These are phyloP conservation scores for Chrysanthemum seticuspe DNA, from an alignment of 129 eudicot genomes.

Conservation along the genomic window DNA sequence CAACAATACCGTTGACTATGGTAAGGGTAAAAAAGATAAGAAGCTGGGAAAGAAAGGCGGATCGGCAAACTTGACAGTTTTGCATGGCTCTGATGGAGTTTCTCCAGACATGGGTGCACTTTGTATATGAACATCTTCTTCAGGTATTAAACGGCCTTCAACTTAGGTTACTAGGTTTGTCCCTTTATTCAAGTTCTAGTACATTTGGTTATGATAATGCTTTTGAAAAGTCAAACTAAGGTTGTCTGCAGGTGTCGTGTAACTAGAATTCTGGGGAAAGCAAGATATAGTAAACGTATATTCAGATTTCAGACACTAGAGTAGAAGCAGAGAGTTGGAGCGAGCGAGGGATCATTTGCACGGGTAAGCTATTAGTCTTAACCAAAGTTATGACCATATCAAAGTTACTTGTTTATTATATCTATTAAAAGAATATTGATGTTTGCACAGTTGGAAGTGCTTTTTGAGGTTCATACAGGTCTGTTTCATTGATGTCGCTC, in stretches of 20 bases:
- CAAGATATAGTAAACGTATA: neutral
- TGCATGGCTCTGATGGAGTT: constrained; percentile 47
- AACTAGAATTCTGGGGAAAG: neutral
- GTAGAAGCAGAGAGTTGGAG: neutral
- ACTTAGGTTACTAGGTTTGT: neutral
- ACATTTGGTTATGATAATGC: neutral
- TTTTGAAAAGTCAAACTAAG: neutral
- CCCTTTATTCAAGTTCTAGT: constrained; percentile 3
- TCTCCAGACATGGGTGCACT: constrained; percentile 82
- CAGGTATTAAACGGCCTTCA: constrained; percentile 26
- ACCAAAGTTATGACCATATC: neutral
- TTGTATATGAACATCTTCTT: constrained; percentile 53
- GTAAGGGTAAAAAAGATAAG: constrained; percentile 62
- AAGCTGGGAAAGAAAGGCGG: constrained; percentile 60
- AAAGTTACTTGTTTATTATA: neutral
- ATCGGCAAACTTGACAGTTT: constrained; percentile 21
- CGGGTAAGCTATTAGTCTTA: neutral
- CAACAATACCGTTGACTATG: constrained; percentile 44
- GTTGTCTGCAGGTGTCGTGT: constrained; percentile 5
- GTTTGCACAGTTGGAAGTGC: neutral
- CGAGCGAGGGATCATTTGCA: neutral
- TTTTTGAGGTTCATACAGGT: neutral
- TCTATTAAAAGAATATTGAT: neutral
- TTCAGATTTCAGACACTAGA: neutral
- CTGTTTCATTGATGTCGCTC: neutral